A percentile compares a stretch with the other conserved stretches of the same genome.
Conservation (phyloP, 2,329 filamentous ascomycete genomes). For the Amauroascus verrucosus region DNA sequence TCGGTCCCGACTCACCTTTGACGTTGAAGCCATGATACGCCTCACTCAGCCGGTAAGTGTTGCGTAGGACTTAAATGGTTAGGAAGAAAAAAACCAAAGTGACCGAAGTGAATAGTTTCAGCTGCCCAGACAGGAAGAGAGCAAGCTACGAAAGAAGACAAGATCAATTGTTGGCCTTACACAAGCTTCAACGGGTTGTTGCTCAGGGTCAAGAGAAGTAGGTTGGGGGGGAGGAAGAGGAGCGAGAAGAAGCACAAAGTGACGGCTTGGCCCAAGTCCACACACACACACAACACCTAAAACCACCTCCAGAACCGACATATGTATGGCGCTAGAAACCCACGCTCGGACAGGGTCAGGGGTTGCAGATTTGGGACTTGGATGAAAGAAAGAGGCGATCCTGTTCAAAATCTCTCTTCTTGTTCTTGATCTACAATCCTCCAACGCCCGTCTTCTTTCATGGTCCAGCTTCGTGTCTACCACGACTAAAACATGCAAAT, state of each 20-base stretch:
- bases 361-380: slow-evolving; percentile 1
- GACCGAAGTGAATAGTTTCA: not conserved
- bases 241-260: not conserved
- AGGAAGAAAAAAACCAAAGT: not conserved
- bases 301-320: slow-evolving; percentile 1
- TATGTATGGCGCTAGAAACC: slow-evolving; percentile 8
- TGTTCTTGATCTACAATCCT: not conserved
- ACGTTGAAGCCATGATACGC: slow-evolving; percentile 9
- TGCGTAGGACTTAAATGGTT: not conserved
- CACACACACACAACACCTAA: slow-evolving; percentile 2
- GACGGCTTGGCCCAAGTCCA: slow-evolving; percentile 11
- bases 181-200: not conserved
- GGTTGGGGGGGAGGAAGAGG: not conserved
- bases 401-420: not conserved
- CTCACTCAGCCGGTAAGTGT: not conserved
- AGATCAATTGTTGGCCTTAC: not conserved
- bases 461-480: no score
- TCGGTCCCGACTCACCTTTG: slow-evolving; percentile 4
- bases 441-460: not conserved
- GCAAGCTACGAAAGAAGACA: not conserved
- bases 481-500: no score
- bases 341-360: slow-evolving; percentile 13
- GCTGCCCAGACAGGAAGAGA: not conserved
- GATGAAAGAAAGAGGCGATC: not conserved
- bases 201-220: not conserved